Base-by-base conservation (phyloP, 164 flowering plant species). In the Vitis vinifera region DNA sequence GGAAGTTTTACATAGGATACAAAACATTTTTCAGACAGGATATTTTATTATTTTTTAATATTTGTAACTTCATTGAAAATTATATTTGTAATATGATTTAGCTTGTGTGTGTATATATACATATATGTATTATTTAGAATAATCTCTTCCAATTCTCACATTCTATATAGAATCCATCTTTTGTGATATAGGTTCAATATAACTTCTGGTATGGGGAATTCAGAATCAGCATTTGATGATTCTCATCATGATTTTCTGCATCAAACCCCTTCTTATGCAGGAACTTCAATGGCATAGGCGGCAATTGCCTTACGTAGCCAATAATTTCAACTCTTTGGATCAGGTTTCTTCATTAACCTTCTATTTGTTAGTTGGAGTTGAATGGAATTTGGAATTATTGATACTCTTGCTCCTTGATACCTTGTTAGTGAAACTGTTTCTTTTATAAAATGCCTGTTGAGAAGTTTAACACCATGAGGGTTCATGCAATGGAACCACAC, bases 241-340 rank as follows among this genome's bases (percentile, higher is more conserved):
- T 7, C 56, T 49, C 59, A 71, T 48, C 70, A 70, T 49, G 70
- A 74, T 57, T 64, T n/a, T 58, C 44, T 8, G 68, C 70, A 37
- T 17, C 69, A 44, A 65, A 63, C 75, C 3, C 60, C 62, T 50
- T 71, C 76, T 49, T 51, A 48, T 68, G 68, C 76, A 51, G 80
- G 63, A 57, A 71, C 67, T 53, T 62, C 70, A 44, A 57, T 64
- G 71, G 71, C 63, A 14, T 50, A 68, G 27, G 65, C 75, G 56
- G 44, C 75, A 68, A 12, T 44, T 71, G 14, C 57, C 75, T 4
- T 62, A 13, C 61, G 76, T 84, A 52, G 73, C 79, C n/a, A 83
- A 84, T 69, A 78, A 74, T 67, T 84, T 73, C 73, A 78, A 31
- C 76, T 77, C 87, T 15, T 73, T 84, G 73, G 87, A 81, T 71